Evolutionary conservation across 2,329 filamentous ascomycete genomes (phyloP).

Genomic region (Penicillium griseofulvum): DNA sequence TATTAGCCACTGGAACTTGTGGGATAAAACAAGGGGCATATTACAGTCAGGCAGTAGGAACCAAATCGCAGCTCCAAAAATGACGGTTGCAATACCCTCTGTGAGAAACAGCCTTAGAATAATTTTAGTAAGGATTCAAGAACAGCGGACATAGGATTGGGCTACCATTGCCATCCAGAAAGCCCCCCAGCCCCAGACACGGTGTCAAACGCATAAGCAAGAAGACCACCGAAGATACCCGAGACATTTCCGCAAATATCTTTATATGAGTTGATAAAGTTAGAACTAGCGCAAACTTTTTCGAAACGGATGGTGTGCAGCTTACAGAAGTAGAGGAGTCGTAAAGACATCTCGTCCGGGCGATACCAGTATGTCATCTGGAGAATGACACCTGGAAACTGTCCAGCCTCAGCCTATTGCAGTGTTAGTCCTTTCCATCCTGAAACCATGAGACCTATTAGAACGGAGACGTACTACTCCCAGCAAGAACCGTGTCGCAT

Average conservation of each 20-base stretch:
- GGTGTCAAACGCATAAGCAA: conserved; percentile 47
- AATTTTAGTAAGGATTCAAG: neutral
- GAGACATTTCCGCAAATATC: conserved; percentile 44
- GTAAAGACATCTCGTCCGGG: conserved; percentile 44
- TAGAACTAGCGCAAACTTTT: conserved; percentile 14
- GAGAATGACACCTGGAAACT: conserved; percentile 44
- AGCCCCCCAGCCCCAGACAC: conserved; percentile 37
- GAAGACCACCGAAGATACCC: conserved; percentile 43
- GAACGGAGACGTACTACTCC: conserved; percentile 31
- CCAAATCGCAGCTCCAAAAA: conserved; percentile 19
- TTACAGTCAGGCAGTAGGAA: conserved; percentile 52
- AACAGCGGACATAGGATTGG: neutral
- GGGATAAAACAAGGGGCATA: neutral
- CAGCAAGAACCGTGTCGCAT: conserved; percentile 42
- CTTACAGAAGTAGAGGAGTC: conserved; percentile 49
- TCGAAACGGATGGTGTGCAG: conserved; percentile 1
- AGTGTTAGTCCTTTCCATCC: neutral
- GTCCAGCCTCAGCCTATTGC: conserved; percentile 38
- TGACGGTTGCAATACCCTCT: conserved; percentile 24
- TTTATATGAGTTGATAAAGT: conserved; percentile 7
- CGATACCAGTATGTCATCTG: conserved; percentile 51
- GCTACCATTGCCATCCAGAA: conserved; percentile 30
- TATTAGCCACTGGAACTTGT: neutral
- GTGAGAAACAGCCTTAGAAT: conserved; percentile 23
- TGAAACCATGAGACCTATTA: neutral